These are phyloP conservation scores for Tetrahymena thermophila DNA, from an alignment of 73 alveolate genomes.

Conservation along the genomic window DNA sequence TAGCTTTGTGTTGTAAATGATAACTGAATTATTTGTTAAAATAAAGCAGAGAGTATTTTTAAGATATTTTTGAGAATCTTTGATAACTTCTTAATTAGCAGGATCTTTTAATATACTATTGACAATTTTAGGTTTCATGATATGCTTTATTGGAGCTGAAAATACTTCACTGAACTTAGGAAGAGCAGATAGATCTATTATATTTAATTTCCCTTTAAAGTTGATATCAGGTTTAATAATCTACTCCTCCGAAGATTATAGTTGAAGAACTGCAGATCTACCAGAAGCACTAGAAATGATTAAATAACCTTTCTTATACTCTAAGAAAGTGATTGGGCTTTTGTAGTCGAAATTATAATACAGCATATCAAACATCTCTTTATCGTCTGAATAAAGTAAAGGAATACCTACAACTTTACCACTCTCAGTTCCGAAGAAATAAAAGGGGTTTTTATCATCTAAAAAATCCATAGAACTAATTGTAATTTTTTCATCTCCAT, in stretches of 20 bases:
- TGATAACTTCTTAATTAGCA: background rate
- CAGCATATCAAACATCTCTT: background rate
- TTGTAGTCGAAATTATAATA: background rate
- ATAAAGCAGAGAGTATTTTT: background rate
- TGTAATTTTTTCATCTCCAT: background rate
- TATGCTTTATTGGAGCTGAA: background rate
- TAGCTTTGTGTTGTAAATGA: background rate
- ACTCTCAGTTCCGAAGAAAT: background rate
- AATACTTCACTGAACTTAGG: background rate
- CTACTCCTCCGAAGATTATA: background rate
- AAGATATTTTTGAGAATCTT: background rate
- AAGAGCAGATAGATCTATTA: background rate
- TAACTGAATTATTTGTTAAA: background rate
- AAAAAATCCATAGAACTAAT: background rate
- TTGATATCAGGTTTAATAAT: background rate
- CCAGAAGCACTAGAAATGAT: background rate
- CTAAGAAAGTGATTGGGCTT: background rate
- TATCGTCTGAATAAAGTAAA: background rate
- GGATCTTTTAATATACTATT: background rate
- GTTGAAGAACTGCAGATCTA: background rate
- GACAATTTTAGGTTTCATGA: background rate
- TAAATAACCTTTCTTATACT: background rate
- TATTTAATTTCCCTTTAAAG: background rate
- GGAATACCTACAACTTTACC: background rate
- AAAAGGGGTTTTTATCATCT: background rate